Base-by-base conservation (phyloP, 805 yeast genomes). In the Candida corydali region DNA sequence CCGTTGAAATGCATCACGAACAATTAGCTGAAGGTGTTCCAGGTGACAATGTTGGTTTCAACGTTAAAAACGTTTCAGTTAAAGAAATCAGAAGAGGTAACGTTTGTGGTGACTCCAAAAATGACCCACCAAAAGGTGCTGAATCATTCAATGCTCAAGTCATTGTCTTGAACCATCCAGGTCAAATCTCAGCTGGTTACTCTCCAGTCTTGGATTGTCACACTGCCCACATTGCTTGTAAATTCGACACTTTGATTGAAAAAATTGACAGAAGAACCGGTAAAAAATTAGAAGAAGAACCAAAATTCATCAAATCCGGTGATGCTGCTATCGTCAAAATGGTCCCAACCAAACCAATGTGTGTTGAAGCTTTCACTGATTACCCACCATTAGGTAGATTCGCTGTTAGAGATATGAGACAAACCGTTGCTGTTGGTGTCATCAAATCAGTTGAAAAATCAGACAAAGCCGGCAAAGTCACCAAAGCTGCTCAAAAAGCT, bases 361-460 rank as follows among this genome's bases (percentile, higher is more conserved):
- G 61, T 59, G 68, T 62, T 56, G 68, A 62, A 57, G 59, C 68
- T 39, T 62, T 61, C 65, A 57, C 65, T 45, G 69, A 62, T 53
- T 63, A 58, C 66, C 69, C 69, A 56, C 69, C 69, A 51, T 63
- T 61, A 54, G 69, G 68, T 56, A 59, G 69, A 59, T 63, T 63
- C 60, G 70, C 70, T 70, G 96, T 88, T 80, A 89, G 97, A 85
- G 97, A 88, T 77, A 88, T 88, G 97, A 86, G 97, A 84, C 96
- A 88, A 78, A 89, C 97, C 61, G 97, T 89, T 63, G 97, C 97
- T 69, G 97, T 89, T 69, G 97, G 97, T 86, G 96, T 89, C 68
- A 85, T 91, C 84, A 91, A 91, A 82, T 54, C 69, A 46, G 71
- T 65, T 42, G 72, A 61, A 50, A 65, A 65, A 59, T 51, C 70